Percentiles rank a stretch among this genome's conserved stretches.
Conservation (phyloP, 768 basidiomycete genomes). For the Leccinum arenicola region DNA sequence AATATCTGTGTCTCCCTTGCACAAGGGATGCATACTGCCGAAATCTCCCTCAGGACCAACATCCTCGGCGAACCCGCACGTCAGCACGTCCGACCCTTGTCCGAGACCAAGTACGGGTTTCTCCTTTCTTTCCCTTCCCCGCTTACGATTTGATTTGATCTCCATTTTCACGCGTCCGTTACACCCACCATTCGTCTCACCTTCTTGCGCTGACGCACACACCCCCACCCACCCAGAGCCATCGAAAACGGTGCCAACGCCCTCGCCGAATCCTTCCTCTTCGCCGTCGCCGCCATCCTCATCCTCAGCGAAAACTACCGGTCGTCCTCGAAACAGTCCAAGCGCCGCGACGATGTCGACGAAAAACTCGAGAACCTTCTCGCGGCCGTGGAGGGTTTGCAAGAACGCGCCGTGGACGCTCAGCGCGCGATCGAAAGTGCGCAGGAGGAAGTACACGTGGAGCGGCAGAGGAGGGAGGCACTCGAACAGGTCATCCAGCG, state of each 20-base stretch:
- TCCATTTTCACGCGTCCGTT: background rate
- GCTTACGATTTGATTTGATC: background rate
- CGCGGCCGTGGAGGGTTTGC: slow-evolving; percentile 44
- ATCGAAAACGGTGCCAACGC: slow-evolving; percentile 85
- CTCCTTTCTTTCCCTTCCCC: background rate
- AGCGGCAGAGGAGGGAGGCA: slow-evolving; percentile 52
- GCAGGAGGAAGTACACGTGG: slow-evolving; percentile 39
- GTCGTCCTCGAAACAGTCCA: slow-evolving; percentile 62
- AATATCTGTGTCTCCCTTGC: slow-evolving; percentile 69
- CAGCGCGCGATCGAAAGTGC: slow-evolving; percentile 42
- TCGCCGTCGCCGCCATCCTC: slow-evolving; percentile 67
- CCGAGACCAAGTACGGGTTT: slow-evolving; percentile 64
- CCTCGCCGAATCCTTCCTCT: slow-evolving; percentile 83
- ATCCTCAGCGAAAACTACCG: slow-evolving; percentile 81
- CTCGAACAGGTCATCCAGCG: slow-evolving; percentile 62
- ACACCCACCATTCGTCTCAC: background rate
- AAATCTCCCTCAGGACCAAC: slow-evolving; percentile 68
- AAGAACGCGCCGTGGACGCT: slow-evolving; percentile 34
- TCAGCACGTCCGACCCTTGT: slow-evolving; percentile 67
- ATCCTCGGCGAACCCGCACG: slow-evolving; percentile 74
- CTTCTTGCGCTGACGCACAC: background rate
- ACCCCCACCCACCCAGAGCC: slow-evolving; percentile 44
- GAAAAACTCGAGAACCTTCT: slow-evolving; percentile 65
- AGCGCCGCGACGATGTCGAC: slow-evolving; percentile 69
- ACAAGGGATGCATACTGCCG: slow-evolving; percentile 72